These are phyloP conservation scores for Diddensiella caesifluorescens DNA, from an alignment of 805 yeast genomes.

Conservation along the genomic window DNA sequence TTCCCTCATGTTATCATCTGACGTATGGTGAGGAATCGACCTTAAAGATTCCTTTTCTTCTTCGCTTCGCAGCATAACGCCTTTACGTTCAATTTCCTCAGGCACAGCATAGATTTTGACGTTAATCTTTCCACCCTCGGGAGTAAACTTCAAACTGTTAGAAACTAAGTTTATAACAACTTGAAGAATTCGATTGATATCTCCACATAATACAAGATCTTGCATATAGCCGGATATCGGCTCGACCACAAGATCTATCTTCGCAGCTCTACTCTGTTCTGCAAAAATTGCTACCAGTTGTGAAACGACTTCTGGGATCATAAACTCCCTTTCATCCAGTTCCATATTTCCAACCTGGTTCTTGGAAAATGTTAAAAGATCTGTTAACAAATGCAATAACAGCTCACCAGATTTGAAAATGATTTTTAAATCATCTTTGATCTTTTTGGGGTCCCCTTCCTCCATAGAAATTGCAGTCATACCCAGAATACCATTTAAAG, in stretches of 20 bases:
- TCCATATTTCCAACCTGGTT: constrained; percentile 75
- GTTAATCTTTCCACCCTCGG: constrained; percentile 71
- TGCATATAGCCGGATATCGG: constrained; percentile 38
- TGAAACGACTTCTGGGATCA: constrained; percentile 70
- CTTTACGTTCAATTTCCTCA: no score
- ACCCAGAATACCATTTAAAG: constrained; percentile 92
- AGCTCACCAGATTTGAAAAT: constrained; percentile 91
- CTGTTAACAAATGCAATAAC: constrained; percentile 82
- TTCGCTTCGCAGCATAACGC: no score
- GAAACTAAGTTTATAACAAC: constrained; percentile 89
- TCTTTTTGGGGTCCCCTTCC: constrained; percentile 61
- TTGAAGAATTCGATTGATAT: constrained; percentile 84
- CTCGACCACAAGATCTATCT: constrained; percentile 53
- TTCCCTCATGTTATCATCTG: no score
- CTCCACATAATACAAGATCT: constrained; percentile 68
- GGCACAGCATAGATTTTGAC: neutral
- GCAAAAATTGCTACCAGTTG: constrained; percentile 83
- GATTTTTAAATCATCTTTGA: constrained; percentile 70
- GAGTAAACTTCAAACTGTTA: constrained; percentile 88
- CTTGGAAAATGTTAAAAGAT: constrained; percentile 84
- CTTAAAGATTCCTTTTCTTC: no score
- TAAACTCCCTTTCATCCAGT: constrained; percentile 77
- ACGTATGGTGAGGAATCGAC: no score
- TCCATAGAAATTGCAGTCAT: constrained; percentile 93
- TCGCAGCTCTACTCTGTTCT: constrained; percentile 48